Base-by-base conservation (phyloP, 352 stramenopile genomes). In the Phytophthora idaei region DNA sequence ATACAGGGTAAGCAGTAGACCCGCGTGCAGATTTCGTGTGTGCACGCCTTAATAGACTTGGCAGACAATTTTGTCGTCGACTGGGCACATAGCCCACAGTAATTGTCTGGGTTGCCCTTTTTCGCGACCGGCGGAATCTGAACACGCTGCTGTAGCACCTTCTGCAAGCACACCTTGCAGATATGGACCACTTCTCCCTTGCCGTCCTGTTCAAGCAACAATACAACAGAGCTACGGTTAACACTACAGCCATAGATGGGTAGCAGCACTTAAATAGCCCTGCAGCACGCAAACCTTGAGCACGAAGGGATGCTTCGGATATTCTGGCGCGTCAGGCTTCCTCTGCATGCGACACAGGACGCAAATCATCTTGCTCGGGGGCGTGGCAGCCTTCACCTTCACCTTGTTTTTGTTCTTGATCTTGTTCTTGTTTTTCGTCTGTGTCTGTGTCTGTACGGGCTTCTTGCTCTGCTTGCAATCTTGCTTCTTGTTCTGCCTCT, bases 271-370 rank as follows among this genome's bases (percentile, higher is more conserved):
- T 4, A 34, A 34, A 34, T 28, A 28, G 49, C 31, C 5, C 37
- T 47, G 6, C 17, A 52, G 10, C 28, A 58, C 25, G 65, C 67
- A 14, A 46, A 90, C 83, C 78, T 92, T 82, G 14, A 92, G 80
- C n/a, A 92, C 77, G 31, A 90, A 92, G 28, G 83, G 83, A 56
- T 92, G 83, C 42, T 83, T 85, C 15, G 82, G 61, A 39, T 89
- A 78, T 47, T 70, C 67, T 7, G 66, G 57, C 0, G 45, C 60
- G 21, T 71, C 59, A 6, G 51, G 52, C 28, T 72, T 69, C 28
- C 46, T 71, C 41, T 78, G 69, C 14, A 72, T 70, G 17, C 71
- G 71, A 46, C 83, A 92, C 36, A 90, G 56, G 21, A 87, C 69
- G 42, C 83, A 92, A 0, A 57, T n/a, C 57, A 78, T 72, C 28